Evolutionary conservation across 2,329 filamentous ascomycete species (phyloP).

Genomic region (Diaporthe ilicicola): DNA sequence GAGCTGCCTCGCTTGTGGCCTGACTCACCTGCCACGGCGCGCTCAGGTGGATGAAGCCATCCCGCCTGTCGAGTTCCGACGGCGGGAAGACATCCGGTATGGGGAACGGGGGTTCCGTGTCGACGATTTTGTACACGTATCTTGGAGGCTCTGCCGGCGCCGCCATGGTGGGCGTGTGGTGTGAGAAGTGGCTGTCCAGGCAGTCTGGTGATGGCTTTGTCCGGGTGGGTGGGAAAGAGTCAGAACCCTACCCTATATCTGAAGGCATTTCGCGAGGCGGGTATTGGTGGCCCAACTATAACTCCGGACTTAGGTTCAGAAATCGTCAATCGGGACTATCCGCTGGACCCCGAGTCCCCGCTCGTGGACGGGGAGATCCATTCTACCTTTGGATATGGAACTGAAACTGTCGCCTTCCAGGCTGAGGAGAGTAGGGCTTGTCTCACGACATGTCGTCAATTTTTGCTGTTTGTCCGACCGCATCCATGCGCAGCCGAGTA

Average conservation of each 20-base stretch:
- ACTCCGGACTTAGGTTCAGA: conserved; percentile 7
- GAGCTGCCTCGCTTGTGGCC: too few relatives aligned
- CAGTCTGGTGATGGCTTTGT: background rate
- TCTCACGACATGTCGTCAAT: conserved; percentile 21
- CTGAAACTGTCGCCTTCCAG: background rate
- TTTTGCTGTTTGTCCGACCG: background rate
- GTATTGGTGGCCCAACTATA: conserved; percentile 23
- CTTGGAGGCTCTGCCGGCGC: conserved; percentile 45
- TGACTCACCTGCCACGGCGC: conserved; percentile 59
- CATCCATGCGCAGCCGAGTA: background rate
- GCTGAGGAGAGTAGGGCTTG: background rate
- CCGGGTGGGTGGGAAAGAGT: background rate
- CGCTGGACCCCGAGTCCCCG: conserved; percentile 6
- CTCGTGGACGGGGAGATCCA: background rate
- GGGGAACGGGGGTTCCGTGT: conserved; percentile 59
- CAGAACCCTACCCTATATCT: background rate
- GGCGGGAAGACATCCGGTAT: conserved; percentile 63
- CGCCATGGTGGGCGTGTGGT: conserved; percentile 28
- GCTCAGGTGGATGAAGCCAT: conserved; percentile 71
- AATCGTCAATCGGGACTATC: conserved; percentile 11
- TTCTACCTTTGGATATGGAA: background rate
- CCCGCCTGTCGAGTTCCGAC: conserved; percentile 66
- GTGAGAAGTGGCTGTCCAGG: background rate
- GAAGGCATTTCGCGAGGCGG: conserved; percentile 12
- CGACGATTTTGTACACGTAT: conserved; percentile 70